Evolutionary conservation across 805 yeast species (phyloP), one percentile per base, ranked within the genome.

Genomic region (Candida piceae): DNA sequence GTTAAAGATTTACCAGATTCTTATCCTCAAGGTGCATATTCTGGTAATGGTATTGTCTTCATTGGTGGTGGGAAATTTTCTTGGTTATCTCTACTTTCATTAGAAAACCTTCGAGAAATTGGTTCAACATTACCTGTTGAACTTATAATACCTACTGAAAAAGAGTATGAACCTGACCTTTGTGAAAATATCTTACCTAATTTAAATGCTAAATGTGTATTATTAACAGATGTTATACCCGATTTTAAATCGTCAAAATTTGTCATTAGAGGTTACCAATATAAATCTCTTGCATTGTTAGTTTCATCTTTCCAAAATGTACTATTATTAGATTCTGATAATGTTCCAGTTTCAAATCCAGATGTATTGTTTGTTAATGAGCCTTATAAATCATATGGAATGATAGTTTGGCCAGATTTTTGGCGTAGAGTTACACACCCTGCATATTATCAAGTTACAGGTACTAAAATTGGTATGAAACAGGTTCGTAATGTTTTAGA

Each of bases 21-120:
- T 11, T 50, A 48, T 31, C 76, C 76, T 0, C 68, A 62, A 29
- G 50, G 53, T 12, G 45, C 70, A 10, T 74, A 72, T 50, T 17
- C 39, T 6, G 78, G 80, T 1, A 63, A 70, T 39, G 90, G 89
- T 7, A 76, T 80, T 19, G 80, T 82, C 0, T 74, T 76, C 39
- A 79, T 82, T 31, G 90, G 86, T n/a, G 90, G 90, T 32, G 85
- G 85, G 3, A 69, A 68, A 40, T 82, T 74, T 49, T 78, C 84
- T 33, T 74, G 84, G 74, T 58, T 82, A 19, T 66, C 83, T 1
- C 58, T 79, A 19, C 53, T 78, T 5, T 69, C 81, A 8, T 61
- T 82, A 29, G 69, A 67, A 42, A 63, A 69, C 25, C 49, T 74
- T 26, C 53, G 80, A 30, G 56, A 64, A 3, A 49, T 63, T 7